Base-by-base conservation (phyloP, 139 green algal genomes). In the Asterochloris erici region DNA sequence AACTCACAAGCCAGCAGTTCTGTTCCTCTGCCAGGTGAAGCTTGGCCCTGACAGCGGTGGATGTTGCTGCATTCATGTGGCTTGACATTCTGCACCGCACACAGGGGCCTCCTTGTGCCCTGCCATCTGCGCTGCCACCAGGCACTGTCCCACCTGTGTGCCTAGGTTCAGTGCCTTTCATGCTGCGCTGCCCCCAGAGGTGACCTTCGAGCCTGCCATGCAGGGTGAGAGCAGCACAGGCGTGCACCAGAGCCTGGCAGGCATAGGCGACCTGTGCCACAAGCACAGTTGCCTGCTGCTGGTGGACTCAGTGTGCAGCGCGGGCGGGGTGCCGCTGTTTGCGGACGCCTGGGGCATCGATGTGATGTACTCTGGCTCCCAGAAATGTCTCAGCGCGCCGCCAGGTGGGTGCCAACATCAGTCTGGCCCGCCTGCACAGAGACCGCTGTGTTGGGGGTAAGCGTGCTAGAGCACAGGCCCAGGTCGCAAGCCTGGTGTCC, bases 221-320 rank as follows among this genome's bases (percentile, higher is more conserved):
- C 86, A 95, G 86, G 93, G 92, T 14, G 93, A 96, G 84, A 93
- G 86, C 81, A 92, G 85, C 79, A 96, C 92, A 29, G 92, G 92
- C 24, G 85, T 86, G 68, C 89, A 90, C 69, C 87, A 92, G 85
- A 87, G 62, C 77, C 78, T 90, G 61, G 74, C 79, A 70, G 93
- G 92, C n/a, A 71, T 97, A 27, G 92, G 91, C 24, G 90, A 95
- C 75, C 74, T 93, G 26, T 96, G 93, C 88, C 86, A 89, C 64
- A 81, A 86, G 68, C 89, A 90, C n/a, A 84, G 60, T 26, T 73
- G 71, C 28, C 82, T 97, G 87, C 88, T 98, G 81, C 85, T 97
- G 75, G 90, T 97, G 60, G 94, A 98, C 90, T 93, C 93, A 14
- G 94, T 98, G 63, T 96, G 93, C 91, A 92, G 89, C 12, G 86